Percentiles rank a stretch among this genome's conserved stretches.
phyloP scores from a whole-genome alignment of 345 rosid genomes.

The Arabis alpina region DNA sequence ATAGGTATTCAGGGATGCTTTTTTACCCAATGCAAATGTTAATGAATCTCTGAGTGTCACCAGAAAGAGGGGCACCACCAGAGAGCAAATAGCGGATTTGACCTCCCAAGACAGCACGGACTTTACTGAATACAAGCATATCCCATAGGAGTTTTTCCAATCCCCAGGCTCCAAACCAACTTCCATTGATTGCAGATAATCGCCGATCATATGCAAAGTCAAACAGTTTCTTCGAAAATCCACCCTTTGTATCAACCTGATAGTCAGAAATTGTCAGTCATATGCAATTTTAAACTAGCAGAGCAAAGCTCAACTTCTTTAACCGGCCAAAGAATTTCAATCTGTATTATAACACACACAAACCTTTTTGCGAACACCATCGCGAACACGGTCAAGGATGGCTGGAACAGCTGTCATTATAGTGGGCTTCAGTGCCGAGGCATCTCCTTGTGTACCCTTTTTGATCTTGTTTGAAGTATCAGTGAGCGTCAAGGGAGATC shows the following conservation, averaged over 20 bases:
- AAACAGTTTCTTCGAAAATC: conserved; percentile 74
- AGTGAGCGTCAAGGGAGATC: conserved; percentile 92
- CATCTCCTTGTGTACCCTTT: conserved; percentile 92
- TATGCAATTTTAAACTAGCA: conserved; percentile 18
- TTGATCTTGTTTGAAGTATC: conserved; percentile 94
- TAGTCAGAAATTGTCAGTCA: conserved; percentile 21
- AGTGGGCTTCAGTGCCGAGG: conserved; percentile 76
- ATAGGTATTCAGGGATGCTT: conserved; percentile 43
- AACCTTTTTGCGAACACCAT: conserved; percentile 97
- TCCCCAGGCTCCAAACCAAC: conserved; percentile 98
- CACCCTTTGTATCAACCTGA: conserved; percentile 91
- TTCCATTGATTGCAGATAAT: conserved; percentile 89
- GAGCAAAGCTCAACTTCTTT: conserved; percentile 8
- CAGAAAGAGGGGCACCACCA: conserved; percentile 99
- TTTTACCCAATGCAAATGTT: conserved; percentile 96
- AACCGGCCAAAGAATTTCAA: conserved; percentile 4
- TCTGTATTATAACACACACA: conserved; percentile 18
- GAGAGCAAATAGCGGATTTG: conserved; percentile 90
- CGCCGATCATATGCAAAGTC: conserved; percentile 92
- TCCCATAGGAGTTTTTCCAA: conserved; percentile 83
- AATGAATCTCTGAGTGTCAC: conserved; percentile 97
- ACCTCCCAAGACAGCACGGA: conserved; percentile 89
- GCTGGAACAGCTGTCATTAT: conserved; percentile 99
- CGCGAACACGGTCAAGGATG: conserved; percentile 96
- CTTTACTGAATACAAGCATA: conserved; percentile 81